phyloP scores from a whole-genome alignment of 1,284 basidiomycete genomes.

The Amylostereum chailletii region DNA sequence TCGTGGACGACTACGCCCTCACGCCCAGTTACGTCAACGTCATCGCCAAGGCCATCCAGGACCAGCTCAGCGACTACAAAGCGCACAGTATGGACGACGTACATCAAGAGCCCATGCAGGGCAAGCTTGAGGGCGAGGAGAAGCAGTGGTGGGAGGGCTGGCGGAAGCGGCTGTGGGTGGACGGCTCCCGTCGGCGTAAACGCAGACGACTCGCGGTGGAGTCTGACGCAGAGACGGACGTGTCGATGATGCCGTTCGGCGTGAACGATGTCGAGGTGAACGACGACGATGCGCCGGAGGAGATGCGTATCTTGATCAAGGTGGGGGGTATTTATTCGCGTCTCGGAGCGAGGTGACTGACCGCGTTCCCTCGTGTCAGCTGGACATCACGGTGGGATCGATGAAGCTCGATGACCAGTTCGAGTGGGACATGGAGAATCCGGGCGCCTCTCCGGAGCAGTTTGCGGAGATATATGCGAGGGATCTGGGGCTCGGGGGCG shows the following conservation, averaged over 20 bases:
- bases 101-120: slow-evolving; percentile 23
- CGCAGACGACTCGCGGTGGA: slow-evolving; percentile 20
- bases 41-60: slow-evolving; percentile 81
- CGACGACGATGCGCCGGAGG: slow-evolving; percentile 58
- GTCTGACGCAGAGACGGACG: slow-evolving; percentile 20
- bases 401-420: slow-evolving; percentile 96
- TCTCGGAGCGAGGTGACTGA: neutral
- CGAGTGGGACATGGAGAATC: slow-evolving; percentile 92
- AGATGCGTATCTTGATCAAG: slow-evolving; percentile 88
- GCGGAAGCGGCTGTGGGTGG: slow-evolving; percentile 43
- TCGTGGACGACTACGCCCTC: slow-evolving; percentile 89
- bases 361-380: slow-evolving; percentile 30
- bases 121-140: slow-evolving; percentile 42
- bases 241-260: slow-evolving; percentile 22
- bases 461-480: slow-evolving; percentile 85
- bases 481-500: slow-evolving; percentile 86
- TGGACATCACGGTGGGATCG: slow-evolving; percentile 93
- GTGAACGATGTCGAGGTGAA: slow-evolving; percentile 42
- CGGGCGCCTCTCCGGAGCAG: slow-evolving; percentile 78
- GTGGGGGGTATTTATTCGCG: slow-evolving; percentile 32
- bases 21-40: slow-evolving; percentile 61
- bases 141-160: slow-evolving; percentile 65
- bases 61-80: slow-evolving; percentile 79
- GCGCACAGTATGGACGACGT: slow-evolving; percentile 37
- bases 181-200: slow-evolving; percentile 20